Percentiles rank a stretch among this genome's conserved stretches.
Conservation (phyloP, 2,329 filamentous ascomycete species). For the Hypomyces perniciosus region DNA sequence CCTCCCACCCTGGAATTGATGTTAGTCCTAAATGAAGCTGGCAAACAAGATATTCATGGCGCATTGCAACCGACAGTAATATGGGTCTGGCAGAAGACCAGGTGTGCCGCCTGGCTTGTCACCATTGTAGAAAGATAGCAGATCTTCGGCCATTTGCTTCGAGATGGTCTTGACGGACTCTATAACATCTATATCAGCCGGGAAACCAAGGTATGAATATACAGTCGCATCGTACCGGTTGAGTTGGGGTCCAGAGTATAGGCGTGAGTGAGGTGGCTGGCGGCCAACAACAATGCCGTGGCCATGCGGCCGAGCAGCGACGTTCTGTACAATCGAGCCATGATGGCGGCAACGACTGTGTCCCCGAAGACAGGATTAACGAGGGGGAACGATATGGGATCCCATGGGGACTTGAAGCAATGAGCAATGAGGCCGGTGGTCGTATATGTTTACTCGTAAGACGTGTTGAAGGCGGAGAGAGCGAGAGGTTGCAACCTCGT, state of each 20-base stretch:
- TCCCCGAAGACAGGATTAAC: conserved; percentile 11
- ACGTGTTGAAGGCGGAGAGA: too few relatives aligned
- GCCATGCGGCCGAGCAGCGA: conserved; percentile 18
- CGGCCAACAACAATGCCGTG: conserved; percentile 20
- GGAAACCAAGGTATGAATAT: conserved; percentile 1
- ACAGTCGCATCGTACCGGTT: conserved; percentile 22
- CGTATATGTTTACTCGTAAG: not conserved
- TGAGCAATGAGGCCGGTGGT: not conserved
- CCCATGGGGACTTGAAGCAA: not conserved
- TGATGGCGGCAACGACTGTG: conserved; percentile 12
- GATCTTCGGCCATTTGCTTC: conserved; percentile 45
- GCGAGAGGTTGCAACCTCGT: too few relatives aligned
- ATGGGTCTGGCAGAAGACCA: conserved; percentile 46
- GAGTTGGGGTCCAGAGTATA: conserved; percentile 34
- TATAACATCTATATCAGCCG: conserved; percentile 19
- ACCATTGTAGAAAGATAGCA: conserved; percentile 40
- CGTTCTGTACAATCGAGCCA: conserved; percentile 16
- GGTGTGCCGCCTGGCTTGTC: conserved; percentile 45
- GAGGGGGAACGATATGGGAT: not conserved
- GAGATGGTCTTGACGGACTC: conserved; percentile 46
- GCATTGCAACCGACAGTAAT: conserved; percentile 39
- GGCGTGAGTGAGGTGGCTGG: conserved; percentile 22
- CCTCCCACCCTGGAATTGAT: conserved; percentile 57
- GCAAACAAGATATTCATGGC: not conserved
- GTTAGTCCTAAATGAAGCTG: not conserved